phyloP scores from a whole-genome alignment of 805 yeast species.

The Yamadazyma akitaensis region DNA sequence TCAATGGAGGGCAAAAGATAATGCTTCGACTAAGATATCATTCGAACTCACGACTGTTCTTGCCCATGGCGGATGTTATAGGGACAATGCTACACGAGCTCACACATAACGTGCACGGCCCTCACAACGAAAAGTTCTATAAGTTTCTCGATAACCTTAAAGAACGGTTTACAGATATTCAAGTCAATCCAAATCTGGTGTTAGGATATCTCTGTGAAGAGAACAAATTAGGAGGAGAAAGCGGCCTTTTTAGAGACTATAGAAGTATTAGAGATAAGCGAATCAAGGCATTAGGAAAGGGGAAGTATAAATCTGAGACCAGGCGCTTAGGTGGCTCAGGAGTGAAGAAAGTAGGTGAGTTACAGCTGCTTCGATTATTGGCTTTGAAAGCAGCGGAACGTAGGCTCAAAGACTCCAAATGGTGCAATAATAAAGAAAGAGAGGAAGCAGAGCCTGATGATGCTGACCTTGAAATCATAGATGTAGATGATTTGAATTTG shows the following conservation, averaged over 20 bases:
- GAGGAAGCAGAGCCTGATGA: constrained; percentile 34
- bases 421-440: constrained; percentile 34
- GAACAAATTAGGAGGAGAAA: constrained; percentile 38
- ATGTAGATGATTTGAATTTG: constrained; percentile 13
- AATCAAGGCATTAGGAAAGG: constrained; percentile 36
- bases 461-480: constrained; percentile 42
- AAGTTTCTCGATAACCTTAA: constrained; percentile 58
- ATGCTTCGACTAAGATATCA: constrained; percentile 66
- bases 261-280: constrained; percentile 35
- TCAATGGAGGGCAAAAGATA: constrained; percentile 72
- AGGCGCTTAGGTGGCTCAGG: constrained; percentile 26
- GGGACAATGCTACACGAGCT: constrained; percentile 90
- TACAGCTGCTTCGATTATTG: constrained; percentile 38
- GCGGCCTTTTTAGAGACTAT: constrained; percentile 12
- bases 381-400: constrained; percentile 62
- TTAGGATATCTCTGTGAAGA: constrained; percentile 49
- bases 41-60: constrained; percentile 49
- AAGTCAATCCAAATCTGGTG: constrained; percentile 33
- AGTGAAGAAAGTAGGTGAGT: background rate
- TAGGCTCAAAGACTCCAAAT: constrained; percentile 49
- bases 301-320: constrained; percentile 39
- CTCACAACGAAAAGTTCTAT: constrained; percentile 76
- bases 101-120: constrained; percentile 74
- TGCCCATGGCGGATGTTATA: constrained; percentile 61
- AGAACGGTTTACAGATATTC: constrained; percentile 45